Evolutionary conservation across 2,329 filamentous ascomycete genomes (phyloP), one percentile per base, ranked within the genome.

Genomic region (Hypoxylon sp.): DNA sequence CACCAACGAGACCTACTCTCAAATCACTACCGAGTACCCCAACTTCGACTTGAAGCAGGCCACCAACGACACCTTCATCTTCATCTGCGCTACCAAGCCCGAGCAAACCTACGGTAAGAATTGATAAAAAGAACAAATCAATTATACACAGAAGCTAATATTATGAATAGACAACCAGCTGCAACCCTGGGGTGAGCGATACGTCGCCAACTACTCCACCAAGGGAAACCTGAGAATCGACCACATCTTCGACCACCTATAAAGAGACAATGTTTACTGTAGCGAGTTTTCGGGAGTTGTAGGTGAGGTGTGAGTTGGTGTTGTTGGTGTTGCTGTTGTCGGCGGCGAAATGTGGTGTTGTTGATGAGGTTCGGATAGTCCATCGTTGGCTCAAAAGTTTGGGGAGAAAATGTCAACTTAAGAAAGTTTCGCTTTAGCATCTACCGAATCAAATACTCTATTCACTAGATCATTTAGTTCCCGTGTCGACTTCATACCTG

Each of bases 21-120:
- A 27, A 24, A 69, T 75, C 63, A 15, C 55, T n/a, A 50, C 65
- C 2, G 62, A 24, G 11, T 74, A 37, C 52, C 68, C 72, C 46
- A 58, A 70, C 55, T 65, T 64, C 37, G 73, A 73, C 37, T 55
- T 75, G 46, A 69, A 64, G 19, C 24, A 51, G 50, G 69, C 67
- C 37, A 75, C 73, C 10, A 74, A 75, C 65, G 67, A 57, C 17
- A 71, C 73, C 37, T 74, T 75, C 56, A 72, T 66, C 13, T 69
- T 58, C 19, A 48, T 75, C 67, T 71, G 69, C 39, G 64, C 60
- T 1, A 62, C 32, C 31, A 75, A 75, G 69, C 73, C 73, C 0
- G 32, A 17, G 0, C 48, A 53, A 15, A 75, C 72, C 11, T 75
- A 73, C 55, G 73, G 68, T 71, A 67, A 69, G 62, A 29, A 29